Base-by-base conservation (phyloP, 768 basidiomycete species). In the Trametopsis cervina region DNA sequence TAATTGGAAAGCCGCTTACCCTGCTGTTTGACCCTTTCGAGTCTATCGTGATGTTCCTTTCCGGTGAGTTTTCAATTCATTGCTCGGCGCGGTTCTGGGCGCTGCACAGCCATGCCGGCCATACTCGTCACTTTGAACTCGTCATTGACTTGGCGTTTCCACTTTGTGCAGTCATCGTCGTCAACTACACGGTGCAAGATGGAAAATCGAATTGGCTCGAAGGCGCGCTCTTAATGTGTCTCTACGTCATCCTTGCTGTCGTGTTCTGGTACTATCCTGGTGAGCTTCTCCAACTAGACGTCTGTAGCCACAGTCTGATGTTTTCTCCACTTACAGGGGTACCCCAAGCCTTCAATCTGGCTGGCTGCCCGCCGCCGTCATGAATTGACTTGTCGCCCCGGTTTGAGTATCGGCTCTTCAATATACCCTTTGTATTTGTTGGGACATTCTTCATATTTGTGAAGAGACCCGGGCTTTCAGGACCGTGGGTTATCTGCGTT, bases 161-260 rank as follows among this genome's bases (percentile, higher is more conserved):
- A 7, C 7, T 33, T 33, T 15, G 25, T 23, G 29, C 51, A 60
- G 62, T 63, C 13, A 44, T 63, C 46, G 58, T 60, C 17, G 59
- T 95, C 65, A 89, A 86, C 59, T 89, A 88, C 58, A 82, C 85
- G 18, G 77, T 94, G 4, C 76, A 80, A 42, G 94, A 96, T 56
- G 91, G 91, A 11, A 86, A 81, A 60, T 88, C 84, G 23, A 95
- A 94, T 63, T 96, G 92, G 82, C 72, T 96, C n/a, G 92, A 95
- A 64, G 90, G 89, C 20, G 65, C 81, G 56, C 81, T 89, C 47
- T 72, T 90, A n/a, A 77, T 89, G 48, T 80, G 83, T 50, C 64
- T 80, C 15, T 81, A 80, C 60, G 58, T 78, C 38, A 78, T 82
- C 50, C 69, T 81, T 49, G 74, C 71, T 21, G 72, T 78, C 27